These are phyloP conservation scores for Globisporangium iwayamae DNA, from an alignment of 352 stramenopile genomes.

Conservation along the genomic window DNA sequence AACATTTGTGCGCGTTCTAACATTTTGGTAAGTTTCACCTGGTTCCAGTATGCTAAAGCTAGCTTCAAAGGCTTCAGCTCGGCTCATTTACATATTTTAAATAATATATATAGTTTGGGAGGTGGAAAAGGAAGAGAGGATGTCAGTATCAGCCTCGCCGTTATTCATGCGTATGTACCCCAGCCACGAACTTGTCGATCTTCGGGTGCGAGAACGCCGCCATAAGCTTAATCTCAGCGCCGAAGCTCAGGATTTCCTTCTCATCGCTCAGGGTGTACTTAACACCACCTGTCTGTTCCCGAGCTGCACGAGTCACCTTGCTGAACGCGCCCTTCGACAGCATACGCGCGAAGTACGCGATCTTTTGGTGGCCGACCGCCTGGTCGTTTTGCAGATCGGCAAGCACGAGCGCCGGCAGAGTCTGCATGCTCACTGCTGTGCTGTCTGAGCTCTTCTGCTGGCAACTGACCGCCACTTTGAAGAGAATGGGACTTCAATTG, in stretches of 20 bases:
- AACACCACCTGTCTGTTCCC: conserved; percentile 77
- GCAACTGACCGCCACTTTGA: too few species aligned
- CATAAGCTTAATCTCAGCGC: conserved; percentile 85
- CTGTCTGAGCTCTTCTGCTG: background rate
- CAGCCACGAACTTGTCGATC: conserved; percentile 73
- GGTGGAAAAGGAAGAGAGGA: too few species aligned
- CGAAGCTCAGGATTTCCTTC: conserved; percentile 84
- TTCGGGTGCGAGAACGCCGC: conserved; percentile 74
- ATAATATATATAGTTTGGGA: too few species aligned
- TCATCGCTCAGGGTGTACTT: conserved; percentile 81
- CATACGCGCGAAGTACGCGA: conserved; percentile 78
- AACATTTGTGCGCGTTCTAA: too few species aligned
- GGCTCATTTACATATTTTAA: too few species aligned
- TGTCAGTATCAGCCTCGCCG: too few species aligned
- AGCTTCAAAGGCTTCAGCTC: too few species aligned
- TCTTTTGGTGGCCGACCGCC: conserved; percentile 42
- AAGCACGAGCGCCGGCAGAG: conserved; percentile 45
- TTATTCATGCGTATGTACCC: too few species aligned
- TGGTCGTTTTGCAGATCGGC: conserved; percentile 66
- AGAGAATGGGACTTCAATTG: too few species aligned
- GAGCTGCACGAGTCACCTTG: conserved; percentile 78
- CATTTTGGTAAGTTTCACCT: too few species aligned
- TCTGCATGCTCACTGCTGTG: background rate
- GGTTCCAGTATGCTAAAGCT: too few species aligned
- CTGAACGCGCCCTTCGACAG: conserved; percentile 82